Percentiles rank a stretch among this genome's conserved stretches.
These are phyloP conservation scores for Macrolepiota fuliginosa DNA, from an alignment of 768 basidiomycete genomes.

Conservation along the genomic window DNA sequence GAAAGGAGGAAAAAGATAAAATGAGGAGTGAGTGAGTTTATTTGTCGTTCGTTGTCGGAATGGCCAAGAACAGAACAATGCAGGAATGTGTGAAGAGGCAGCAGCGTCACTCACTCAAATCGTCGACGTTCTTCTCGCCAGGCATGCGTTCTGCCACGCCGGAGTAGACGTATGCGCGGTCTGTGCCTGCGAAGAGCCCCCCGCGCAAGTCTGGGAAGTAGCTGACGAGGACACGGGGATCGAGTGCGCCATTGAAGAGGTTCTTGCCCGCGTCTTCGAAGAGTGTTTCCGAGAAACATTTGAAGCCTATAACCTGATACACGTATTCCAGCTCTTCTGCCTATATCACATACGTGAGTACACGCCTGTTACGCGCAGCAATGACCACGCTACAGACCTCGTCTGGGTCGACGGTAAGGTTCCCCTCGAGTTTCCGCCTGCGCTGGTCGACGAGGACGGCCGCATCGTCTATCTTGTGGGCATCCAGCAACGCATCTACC, in stretches of 20 bases:
- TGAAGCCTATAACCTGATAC: slow-evolving; percentile 80
- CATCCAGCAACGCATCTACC: slow-evolving; percentile 64
- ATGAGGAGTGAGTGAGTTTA: slow-evolving; percentile 24
- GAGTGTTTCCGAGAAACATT: slow-evolving; percentile 72
- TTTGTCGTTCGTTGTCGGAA: slow-evolving; percentile 18
- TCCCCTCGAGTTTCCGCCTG: slow-evolving; percentile 53
- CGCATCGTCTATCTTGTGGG: slow-evolving; percentile 64
- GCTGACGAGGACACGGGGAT: slow-evolving; percentile 78
- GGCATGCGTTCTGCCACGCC: slow-evolving; percentile 77
- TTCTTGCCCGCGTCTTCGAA: slow-evolving; percentile 83
- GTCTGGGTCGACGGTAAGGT: slow-evolving; percentile 49
- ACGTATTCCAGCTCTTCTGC: slow-evolving; percentile 74
- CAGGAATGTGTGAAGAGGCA: slow-evolving; percentile 1
- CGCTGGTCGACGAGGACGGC: slow-evolving; percentile 59
- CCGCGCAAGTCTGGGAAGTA: slow-evolving; percentile 80
- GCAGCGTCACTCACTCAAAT: slow-evolving; percentile 70
- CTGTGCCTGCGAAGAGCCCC: slow-evolving; percentile 49
- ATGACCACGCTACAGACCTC: slow-evolving; percentile 37
- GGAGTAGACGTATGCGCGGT: slow-evolving; percentile 67
- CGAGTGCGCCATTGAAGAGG: slow-evolving; percentile 77
- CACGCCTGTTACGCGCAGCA: not conserved
- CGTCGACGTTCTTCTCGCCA: slow-evolving; percentile 66
- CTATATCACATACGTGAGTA: slow-evolving; percentile 22
- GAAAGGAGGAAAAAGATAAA: slow-evolving; percentile 25
- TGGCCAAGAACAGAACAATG: slow-evolving; percentile 18